A percentile compares a stretch with the other conserved stretches of the same genome.
Evolutionary conservation across 352 stramenopile species (phyloP).

Genomic region (Pelagophyceae sp.): DNA sequence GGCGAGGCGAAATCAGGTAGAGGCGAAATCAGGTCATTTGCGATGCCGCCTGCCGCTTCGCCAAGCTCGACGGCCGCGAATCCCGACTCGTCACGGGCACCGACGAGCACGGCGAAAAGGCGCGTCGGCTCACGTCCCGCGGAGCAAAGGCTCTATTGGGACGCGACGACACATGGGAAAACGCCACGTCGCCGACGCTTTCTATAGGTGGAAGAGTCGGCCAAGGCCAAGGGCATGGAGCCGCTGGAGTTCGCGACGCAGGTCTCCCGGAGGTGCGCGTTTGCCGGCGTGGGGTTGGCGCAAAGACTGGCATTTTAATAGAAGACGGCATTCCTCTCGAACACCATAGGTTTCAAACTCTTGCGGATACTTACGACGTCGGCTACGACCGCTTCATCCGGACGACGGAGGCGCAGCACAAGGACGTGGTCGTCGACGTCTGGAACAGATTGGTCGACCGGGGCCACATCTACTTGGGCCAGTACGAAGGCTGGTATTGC

Average conservation of each 20-base stretch:
- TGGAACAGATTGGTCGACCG: slow-evolving; percentile 78
- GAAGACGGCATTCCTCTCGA: neutral
- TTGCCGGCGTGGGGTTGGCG: no score
- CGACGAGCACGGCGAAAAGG: slow-evolving; percentile 88
- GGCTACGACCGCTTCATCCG: slow-evolving; percentile 89
- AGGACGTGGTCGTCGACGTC: slow-evolving; percentile 71
- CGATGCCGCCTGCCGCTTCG: slow-evolving; percentile 65
- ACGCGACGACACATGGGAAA: neutral
- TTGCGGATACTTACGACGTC: slow-evolving; percentile 78
- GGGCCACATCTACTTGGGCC: slow-evolving; percentile 90
- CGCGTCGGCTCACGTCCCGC: neutral
- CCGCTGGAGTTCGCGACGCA: slow-evolving; percentile 32
- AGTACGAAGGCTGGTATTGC: slow-evolving; percentile 97
- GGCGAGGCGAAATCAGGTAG: no score
- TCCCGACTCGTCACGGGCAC: slow-evolving; percentile 90
- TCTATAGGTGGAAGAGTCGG: slow-evolving; percentile 78
- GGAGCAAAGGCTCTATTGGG: neutral
- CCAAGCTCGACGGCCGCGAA: slow-evolving; percentile 73
- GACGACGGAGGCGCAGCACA: slow-evolving; percentile 86
- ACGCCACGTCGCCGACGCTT: neutral
- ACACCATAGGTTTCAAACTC: slow-evolving; percentile 57
- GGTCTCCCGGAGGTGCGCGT: slow-evolving; percentile 65
- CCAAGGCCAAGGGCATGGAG: slow-evolving; percentile 30
- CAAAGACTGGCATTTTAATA: neutral
- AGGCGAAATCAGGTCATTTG: slow-evolving; percentile 40